These are phyloP conservation scores for Xylariaceae sp. DNA, from an alignment of 2,329 filamentous ascomycete genomes.

Conservation along the genomic window DNA sequence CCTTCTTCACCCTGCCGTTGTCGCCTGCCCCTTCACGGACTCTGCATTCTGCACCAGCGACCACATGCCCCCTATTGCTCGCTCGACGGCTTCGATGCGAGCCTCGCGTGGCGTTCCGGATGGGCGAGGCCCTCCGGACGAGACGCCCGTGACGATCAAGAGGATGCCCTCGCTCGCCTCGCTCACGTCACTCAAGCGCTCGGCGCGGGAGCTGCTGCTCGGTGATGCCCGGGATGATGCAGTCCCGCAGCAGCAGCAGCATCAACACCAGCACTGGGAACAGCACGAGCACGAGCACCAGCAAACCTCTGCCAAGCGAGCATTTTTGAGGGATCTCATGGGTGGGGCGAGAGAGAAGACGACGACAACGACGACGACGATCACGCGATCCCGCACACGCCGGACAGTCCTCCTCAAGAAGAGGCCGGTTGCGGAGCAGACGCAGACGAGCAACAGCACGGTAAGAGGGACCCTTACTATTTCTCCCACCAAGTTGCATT, in stretches of 20 bases:
- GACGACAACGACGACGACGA: constrained; percentile 2
- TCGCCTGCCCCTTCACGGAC: no score
- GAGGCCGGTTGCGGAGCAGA: constrained; percentile 1
- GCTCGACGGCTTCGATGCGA: constrained; percentile 11
- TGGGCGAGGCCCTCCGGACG: constrained; percentile 6
- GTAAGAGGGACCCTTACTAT: constrained; percentile 1
- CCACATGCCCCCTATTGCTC: no score
- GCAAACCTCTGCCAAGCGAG: constrained; percentile 9
- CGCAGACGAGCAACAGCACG: neutral
- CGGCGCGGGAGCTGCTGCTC: constrained; percentile 14
- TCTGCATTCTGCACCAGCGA: no score
- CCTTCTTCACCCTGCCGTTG: no score
- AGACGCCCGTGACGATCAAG: constrained; percentile 5
- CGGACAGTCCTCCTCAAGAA: neutral
- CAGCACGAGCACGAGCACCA: constrained; percentile 8
- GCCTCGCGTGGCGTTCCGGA: constrained; percentile 9
- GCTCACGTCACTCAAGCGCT: constrained; percentile 16
- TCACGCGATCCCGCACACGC: neutral
- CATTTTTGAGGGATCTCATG: constrained; percentile 17
- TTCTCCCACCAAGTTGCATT: neutral
- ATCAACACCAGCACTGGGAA: neutral
- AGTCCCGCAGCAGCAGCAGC: constrained; percentile 1
- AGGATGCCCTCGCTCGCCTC: constrained; percentile 21
- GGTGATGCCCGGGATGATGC: constrained; percentile 14
- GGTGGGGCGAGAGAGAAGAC: constrained; percentile 15